phyloP scores from a whole-genome alignment of 805 yeast genomes.

The Yarrowia sp. region DNA sequence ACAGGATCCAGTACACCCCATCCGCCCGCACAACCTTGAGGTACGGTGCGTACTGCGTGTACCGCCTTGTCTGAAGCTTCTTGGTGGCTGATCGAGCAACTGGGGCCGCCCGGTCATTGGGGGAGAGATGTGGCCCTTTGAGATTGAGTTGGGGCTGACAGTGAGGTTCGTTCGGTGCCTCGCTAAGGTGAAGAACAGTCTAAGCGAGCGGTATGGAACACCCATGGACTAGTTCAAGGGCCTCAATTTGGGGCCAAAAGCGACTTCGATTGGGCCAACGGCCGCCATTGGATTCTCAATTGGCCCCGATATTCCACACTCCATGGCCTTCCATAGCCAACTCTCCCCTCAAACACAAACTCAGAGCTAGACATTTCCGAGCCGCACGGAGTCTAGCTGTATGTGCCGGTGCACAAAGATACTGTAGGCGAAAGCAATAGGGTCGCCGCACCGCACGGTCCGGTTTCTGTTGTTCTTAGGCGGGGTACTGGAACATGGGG shows the following conservation, averaged over 20 bases:
- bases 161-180: conserved; percentile 1
- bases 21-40: conserved; percentile 16
- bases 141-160: conserved; percentile 10
- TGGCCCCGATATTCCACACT: not conserved
- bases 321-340: not conserved
- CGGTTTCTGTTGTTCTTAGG: not conserved
- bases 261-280: too few relatives aligned
- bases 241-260: too few relatives aligned
- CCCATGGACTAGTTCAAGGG: not conserved
- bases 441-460: conserved; percentile 15
- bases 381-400: not conserved
- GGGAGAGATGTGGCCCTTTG: conserved; percentile 7
- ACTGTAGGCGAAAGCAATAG: not conserved
- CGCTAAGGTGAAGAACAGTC: not conserved
- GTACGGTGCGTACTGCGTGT: not conserved
- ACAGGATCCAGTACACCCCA: not conserved
- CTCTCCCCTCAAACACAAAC: conserved; percentile 9
- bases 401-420: conserved; percentile 1
- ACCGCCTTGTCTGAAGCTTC: conserved; percentile 12
- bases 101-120: not conserved
- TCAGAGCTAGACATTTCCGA: conserved; percentile 18
- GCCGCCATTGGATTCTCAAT: too few relatives aligned
- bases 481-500: conserved; percentile 9
- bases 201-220: not conserved
- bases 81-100: conserved; percentile 13